A percentile compares a stretch with the other conserved stretches of the same genome.
Evolutionary conservation across 148 eudicot species (phyloP).

Genomic region (Vaccinium myrtillus): DNA sequence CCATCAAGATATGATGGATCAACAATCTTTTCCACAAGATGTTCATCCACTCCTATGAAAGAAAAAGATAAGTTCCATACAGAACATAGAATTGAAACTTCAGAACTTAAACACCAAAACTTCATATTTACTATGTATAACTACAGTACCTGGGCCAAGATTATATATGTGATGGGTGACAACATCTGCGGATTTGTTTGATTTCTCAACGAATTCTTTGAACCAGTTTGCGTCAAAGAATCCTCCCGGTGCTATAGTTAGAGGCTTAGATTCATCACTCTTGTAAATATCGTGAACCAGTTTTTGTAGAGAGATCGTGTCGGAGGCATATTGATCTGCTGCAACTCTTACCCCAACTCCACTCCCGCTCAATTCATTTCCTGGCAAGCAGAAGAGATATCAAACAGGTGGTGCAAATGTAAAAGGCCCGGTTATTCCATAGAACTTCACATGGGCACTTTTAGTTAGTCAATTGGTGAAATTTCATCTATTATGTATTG

Average conservation of each 20-base stretch:
- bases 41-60: conserved; percentile 58
- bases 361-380: conserved; percentile 78
- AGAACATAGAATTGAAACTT: too few relatives aligned
- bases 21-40: conserved; percentile 72
- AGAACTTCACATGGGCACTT: not conserved
- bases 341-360: conserved; percentile 73
- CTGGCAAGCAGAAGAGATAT: conserved; percentile 35
- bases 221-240: conserved; percentile 71
- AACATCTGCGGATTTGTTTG: conserved; percentile 42
- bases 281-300: conserved; percentile 53
- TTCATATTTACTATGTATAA: not conserved
- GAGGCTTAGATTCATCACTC: conserved; percentile 38
- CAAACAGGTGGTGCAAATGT: not conserved
- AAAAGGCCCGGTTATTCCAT: not conserved
- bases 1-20: conserved; percentile 60
- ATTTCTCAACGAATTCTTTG: conserved; percentile 43
- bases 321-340: conserved; percentile 68
- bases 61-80: not conserved
- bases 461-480: not conserved
- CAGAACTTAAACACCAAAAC: not conserved
- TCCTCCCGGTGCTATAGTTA: conserved; percentile 76
- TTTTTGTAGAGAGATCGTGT: conserved; percentile 43
- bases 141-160: conserved; percentile 75
- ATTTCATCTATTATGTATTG: too few relatives aligned
- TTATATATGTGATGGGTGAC: conserved; percentile 87